These are phyloP conservation scores for Sugiyamaella mastotermitis DNA, from an alignment of 805 yeast genomes.

Conservation along the genomic window DNA sequence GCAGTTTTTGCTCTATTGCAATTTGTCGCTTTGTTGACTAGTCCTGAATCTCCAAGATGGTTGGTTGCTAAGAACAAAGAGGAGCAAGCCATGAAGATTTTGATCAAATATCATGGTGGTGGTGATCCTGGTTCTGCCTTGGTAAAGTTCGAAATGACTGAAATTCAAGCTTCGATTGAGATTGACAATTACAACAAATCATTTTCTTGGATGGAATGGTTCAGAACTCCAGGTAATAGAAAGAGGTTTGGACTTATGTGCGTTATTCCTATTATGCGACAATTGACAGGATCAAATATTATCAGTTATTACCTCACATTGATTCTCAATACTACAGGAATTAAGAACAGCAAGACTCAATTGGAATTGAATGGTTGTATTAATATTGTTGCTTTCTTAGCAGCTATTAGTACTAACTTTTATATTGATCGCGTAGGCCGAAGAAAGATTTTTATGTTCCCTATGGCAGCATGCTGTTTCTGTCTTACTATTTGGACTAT, in stretches of 20 bases:
- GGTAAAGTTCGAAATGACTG: slow-evolving; percentile 25
- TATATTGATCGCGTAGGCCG: slow-evolving; percentile 12
- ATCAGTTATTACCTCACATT: slow-evolving; percentile 39
- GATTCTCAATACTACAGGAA: slow-evolving; percentile 49
- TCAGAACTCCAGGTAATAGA: slow-evolving; percentile 7
- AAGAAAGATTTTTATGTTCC: slow-evolving; percentile 12
- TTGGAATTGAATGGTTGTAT: slow-evolving; percentile 12
- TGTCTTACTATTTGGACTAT: slow-evolving; percentile 37
- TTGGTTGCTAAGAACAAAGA: slow-evolving; percentile 54
- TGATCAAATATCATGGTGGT: slow-evolving; percentile 17
- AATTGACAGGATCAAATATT: slow-evolving; percentile 15
- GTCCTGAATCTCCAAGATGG: slow-evolving; percentile 90
- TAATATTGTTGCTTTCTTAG: slow-evolving; percentile 1
- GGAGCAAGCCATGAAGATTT: slow-evolving; percentile 48
- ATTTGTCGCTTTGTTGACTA: slow-evolving; percentile 40
- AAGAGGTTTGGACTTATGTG: slow-evolving; percentile 8
- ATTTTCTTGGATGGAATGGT: slow-evolving; percentile 4
- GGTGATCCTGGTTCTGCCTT: slow-evolving; percentile 20
- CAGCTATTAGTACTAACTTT: slow-evolving; percentile 7
- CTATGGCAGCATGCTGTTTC: slow-evolving; percentile 6
- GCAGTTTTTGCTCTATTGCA: slow-evolving; percentile 53
- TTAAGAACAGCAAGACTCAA: slow-evolving; percentile 27
- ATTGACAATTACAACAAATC: slow-evolving; percentile 16
- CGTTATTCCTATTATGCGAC: slow-evolving; percentile 8
- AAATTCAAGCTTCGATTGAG: slow-evolving; percentile 19